Conservation (phyloP, 768 basidiomycete genomes). For the Kwoniella dendrophila region DNA sequence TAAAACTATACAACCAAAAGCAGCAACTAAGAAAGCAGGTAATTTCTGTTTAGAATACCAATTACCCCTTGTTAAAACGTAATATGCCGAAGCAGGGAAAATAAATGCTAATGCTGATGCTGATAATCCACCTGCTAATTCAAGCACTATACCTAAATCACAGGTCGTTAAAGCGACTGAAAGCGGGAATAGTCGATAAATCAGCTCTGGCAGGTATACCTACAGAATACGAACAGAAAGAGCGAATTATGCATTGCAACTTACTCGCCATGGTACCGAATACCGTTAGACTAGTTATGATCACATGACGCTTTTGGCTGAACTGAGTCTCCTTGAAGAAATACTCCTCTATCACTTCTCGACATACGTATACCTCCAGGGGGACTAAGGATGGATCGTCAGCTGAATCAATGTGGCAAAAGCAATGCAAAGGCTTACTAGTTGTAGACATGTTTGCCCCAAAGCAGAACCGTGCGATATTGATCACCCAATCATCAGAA, state of each 20-base stretch:
- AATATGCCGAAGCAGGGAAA: conserved; percentile 55
- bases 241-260: conserved; percentile 51
- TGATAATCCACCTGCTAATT: conserved; percentile 90
- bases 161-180: conserved; percentile 88
- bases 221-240: not conserved
- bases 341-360: conserved; percentile 95
- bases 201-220: not conserved
- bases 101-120: conserved; percentile 83
- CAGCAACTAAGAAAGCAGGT: conserved; percentile 71
- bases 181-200: not conserved
- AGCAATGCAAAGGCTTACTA: conserved; percentile 36
- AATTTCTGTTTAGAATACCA: conserved; percentile 74
- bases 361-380: conserved; percentile 92
- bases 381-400: conserved; percentile 60
- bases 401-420: not conserved
- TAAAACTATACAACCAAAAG: conserved; percentile 78
- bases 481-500: conserved; percentile 81
- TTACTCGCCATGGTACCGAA: conserved; percentile 78
- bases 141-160: conserved; percentile 96
- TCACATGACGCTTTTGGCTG: conserved; percentile 77
- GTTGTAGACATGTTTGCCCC: conserved; percentile 98
- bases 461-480: conserved; percentile 90
- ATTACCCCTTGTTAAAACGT: conserved; percentile 56
- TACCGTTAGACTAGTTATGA: conserved; percentile 85
- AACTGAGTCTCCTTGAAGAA: conserved; percentile 89